These are phyloP conservation scores for Emmonsiellopsis sp. DNA, from an alignment of 2,329 filamentous ascomycete species.

Conservation along the genomic window DNA sequence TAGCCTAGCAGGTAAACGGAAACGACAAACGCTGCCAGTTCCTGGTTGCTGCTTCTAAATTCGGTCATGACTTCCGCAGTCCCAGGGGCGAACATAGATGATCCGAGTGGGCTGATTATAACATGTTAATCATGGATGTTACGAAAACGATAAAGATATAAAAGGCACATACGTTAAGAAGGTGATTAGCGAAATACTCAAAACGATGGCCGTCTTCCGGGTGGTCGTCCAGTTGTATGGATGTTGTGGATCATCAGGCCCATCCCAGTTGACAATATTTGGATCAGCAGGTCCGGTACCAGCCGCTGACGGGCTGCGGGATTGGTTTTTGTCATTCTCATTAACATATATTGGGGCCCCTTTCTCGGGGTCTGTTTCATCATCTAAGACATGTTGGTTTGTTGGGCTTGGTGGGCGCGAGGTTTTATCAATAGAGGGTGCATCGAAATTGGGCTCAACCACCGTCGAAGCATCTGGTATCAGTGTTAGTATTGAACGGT, in stretches of 20 bases:
- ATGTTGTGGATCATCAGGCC: conserved; percentile 47
- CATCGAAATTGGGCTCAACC: background rate
- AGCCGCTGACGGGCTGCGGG: background rate
- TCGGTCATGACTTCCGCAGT: conserved; percentile 33
- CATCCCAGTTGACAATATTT: conserved; percentile 52
- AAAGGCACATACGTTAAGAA: conserved; percentile 28
- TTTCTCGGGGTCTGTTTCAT: background rate
- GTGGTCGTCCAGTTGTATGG: conserved; percentile 49
- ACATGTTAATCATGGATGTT: background rate
- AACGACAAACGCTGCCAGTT: conserved; percentile 44
- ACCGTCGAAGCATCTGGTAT: background rate
- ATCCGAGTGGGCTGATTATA: conserved; percentile 21
- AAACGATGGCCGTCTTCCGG: conserved; percentile 39
- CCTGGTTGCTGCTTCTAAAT: conserved; percentile 34
- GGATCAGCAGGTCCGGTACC: conserved; percentile 26
- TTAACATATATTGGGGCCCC: no score
- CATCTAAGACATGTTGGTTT: background rate
- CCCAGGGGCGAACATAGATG: conserved; percentile 38
- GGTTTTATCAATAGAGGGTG: background rate
- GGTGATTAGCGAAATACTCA: conserved; percentile 40
- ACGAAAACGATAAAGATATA: background rate
- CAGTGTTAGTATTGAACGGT: no score
- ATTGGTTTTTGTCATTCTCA: background rate
- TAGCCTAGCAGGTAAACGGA: conserved; percentile 55
- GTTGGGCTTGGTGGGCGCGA: background rate